Evolutionary conservation across 345 rosid genomes (phyloP), one percentile per base, ranked within the genome.

Genomic region (Hevea brasiliensis): DNA sequence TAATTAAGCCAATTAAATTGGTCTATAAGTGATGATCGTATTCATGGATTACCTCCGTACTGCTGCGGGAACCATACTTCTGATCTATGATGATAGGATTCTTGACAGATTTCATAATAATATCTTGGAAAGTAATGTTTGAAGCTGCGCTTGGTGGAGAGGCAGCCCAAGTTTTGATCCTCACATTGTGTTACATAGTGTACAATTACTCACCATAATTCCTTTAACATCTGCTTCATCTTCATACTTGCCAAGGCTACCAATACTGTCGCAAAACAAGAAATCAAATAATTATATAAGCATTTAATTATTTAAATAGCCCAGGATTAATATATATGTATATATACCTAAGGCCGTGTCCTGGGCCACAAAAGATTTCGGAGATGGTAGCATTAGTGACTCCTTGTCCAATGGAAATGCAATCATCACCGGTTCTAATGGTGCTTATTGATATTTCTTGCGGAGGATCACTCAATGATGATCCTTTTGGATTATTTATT

Each of bases 41-140:
- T 14, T 5, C 6, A 4, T 21, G 40, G 53, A 62, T 68, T 71
- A 32, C 32, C 23, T 2, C 35, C 17, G 6, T 10, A 3, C 1
- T 48, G 6, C 42, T 23, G 2, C 57, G 21, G 50, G 70, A 23
- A 20, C 86, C 80, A 57, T 84, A 86, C 1, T 74, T 67, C 67
- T 84, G 89, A 55, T 86, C 81, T 20, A 84, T 82, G 50, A 82
- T 26, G 44, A 84, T 77, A 3, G 86, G 87, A 66, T 84, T 82
- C 23, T 63, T 21, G 24, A 79, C 87, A 21, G 14, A 24, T 5
- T 82, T 44, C 80, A 84, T 67, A 57, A 65, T 55, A 37, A 86
- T 81, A 50, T 86, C 77, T 45, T 81, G 61, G 48, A 76, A 86
- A 18, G 44, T n/a, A 60, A 86, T 84, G 61, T 50, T 8, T 0